Conservation (phyloP, 305 asterid genomes). For the Solanum hybrid region DNA sequence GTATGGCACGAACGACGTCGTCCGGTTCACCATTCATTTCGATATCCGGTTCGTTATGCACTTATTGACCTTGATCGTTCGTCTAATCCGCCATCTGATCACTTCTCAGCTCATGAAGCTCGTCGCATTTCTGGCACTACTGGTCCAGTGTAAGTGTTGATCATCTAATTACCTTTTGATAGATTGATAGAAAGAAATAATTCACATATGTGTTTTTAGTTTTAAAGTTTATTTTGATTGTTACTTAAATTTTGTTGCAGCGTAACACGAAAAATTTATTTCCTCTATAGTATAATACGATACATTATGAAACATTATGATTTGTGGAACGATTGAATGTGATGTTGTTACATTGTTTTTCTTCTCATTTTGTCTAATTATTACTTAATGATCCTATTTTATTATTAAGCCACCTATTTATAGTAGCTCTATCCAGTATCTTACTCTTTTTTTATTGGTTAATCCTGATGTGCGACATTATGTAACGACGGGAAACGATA, state of each 20-base stretch:
- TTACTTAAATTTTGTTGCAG: not conserved
- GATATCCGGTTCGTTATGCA: constrained; percentile 73
- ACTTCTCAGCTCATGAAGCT: constrained; percentile 53
- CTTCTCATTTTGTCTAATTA: not conserved
- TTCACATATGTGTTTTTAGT: not conserved
- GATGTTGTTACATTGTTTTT: not conserved
- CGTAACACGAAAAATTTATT: not conserved
- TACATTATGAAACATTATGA: not conserved
- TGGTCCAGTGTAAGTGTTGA: constrained; percentile 60
- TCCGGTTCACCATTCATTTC: constrained; percentile 82
- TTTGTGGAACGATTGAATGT: not conserved
- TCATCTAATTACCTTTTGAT: not conserved
- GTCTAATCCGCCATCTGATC: constrained; percentile 31
- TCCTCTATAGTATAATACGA: not conserved
- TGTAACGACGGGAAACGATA: not conserved
- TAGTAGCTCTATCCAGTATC: not conserved
- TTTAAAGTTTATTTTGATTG: not conserved
- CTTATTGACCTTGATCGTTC: constrained; percentile 62
- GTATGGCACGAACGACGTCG: constrained; percentile 94
- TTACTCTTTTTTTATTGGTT: not conserved
- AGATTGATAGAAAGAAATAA: not conserved
- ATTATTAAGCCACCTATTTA: not conserved
- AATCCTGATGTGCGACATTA: not conserved
- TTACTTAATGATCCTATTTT: no score
- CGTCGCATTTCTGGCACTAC: constrained; percentile 53